Evolutionary conservation across 177 flowering plant species (phyloP).

Genomic region (Tripterygium wilfordii): DNA sequence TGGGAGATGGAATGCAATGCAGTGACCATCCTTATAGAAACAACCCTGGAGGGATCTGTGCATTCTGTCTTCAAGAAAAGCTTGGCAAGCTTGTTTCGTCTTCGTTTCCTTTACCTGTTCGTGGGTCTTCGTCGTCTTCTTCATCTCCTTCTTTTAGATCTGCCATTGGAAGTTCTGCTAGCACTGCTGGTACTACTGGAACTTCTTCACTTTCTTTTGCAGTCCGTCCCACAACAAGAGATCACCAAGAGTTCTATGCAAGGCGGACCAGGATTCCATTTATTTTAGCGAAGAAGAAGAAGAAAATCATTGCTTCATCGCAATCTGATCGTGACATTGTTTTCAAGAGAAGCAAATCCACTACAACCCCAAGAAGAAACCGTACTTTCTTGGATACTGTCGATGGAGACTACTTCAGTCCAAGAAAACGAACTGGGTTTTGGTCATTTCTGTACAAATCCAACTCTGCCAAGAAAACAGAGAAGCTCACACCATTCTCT

Average conservation of each 20-base stretch:
- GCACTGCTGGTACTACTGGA: not conserved
- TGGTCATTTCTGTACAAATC: conserved; percentile 68
- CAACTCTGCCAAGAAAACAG: not conserved
- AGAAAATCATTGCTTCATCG: conserved; percentile 25
- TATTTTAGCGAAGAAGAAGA: conserved; percentile 41
- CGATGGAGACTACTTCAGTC: conserved; percentile 21
- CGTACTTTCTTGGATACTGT: conserved; percentile 21
- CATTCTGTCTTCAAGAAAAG: conserved; percentile 78
- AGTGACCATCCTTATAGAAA: conserved; percentile 39
- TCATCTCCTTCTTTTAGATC: conserved; percentile 47
- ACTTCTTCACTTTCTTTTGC: conserved; percentile 17
- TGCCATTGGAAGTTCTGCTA: conserved; percentile 10
- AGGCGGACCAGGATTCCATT: conserved; percentile 34
- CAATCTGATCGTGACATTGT: conserved; percentile 14
- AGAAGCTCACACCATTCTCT: conserved; percentile 1
- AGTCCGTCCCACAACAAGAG: conserved; percentile 2
- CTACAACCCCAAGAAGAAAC: conserved; percentile 33
- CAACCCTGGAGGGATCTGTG: conserved; percentile 74
- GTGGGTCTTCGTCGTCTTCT: conserved; percentile 35
- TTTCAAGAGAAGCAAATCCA: conserved; percentile 69
- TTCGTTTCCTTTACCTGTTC: conserved; percentile 30
- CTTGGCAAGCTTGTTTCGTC: conserved; percentile 62
- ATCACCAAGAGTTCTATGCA: conserved; percentile 3
- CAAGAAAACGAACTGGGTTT: conserved; percentile 44
- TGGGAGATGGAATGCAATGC: conserved; percentile 48